Percentiles rank a stretch among this genome's conserved stretches.
Conservation (phyloP, 345 rosid species). For the Euphorbia peplus region DNA sequence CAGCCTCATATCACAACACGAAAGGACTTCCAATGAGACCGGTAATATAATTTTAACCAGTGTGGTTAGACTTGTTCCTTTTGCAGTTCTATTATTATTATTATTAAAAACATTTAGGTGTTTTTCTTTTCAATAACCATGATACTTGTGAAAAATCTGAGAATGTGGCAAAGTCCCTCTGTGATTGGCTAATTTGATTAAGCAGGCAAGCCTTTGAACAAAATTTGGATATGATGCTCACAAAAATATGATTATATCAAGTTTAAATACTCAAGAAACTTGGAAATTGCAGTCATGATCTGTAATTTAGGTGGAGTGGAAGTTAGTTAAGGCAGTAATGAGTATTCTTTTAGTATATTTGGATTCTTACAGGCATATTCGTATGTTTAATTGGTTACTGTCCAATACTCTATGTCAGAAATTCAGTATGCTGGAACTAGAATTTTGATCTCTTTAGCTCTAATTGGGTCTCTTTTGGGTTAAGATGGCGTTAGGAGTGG, state of each 20-base stretch:
- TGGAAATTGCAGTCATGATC: neutral
- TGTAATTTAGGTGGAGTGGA: neutral
- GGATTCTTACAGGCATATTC: neutral
- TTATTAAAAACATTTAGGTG: neutral
- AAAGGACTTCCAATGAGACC: slow-evolving; percentile 89
- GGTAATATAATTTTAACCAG: slow-evolving; percentile 34
- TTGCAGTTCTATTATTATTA: neutral
- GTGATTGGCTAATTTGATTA: neutral
- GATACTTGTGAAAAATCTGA: neutral
- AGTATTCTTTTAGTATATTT: neutral
- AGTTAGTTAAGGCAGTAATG: neutral
- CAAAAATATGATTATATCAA: neutral
- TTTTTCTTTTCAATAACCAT: neutral
- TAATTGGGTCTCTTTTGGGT: neutral
- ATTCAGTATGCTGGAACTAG: neutral
- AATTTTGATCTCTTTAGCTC: neutral
- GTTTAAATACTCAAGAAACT: neutral
- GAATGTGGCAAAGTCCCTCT: neutral
- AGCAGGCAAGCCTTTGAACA: neutral
- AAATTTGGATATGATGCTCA: neutral
- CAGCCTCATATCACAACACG: slow-evolving; percentile 60
- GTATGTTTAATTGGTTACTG: neutral
- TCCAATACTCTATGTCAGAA: neutral
- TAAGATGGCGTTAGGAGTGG: neutral
- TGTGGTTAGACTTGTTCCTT: neutral